Base-by-base conservation (phyloP, 345 rosid genomes). In the Eucalyptus regnans region DNA sequence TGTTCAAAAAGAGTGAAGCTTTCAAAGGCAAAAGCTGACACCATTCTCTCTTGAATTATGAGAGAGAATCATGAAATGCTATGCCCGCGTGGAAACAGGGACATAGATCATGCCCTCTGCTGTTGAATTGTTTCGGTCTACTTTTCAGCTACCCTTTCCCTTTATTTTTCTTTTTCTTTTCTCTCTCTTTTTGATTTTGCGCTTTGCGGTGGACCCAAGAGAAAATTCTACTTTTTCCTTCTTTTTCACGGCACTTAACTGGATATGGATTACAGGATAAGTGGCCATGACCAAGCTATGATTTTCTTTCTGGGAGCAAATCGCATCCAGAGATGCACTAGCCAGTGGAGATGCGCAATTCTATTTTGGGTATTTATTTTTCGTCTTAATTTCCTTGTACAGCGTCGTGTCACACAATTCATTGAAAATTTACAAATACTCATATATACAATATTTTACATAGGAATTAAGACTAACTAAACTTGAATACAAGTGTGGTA, bases 21-120 rank as follows among this genome's bases (percentile, higher is more conserved):
- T 81, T 88, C 85, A 22, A 88, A 83, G 89, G 80, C 89, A 88
- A 88, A 88, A 88, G 89, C 89, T 88, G 89, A 58, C 89, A 88
- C 41, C 58, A 23, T 52, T 71, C 64, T 81, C 37, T 49, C 68
- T 83, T 64, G 84, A 76, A 76, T 76, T 76, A 76, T 76, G 84
- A 76, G 84, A 41, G 83, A 37, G 84, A 76, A 76, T 76, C 84
- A 76, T 76, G 84, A 76, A 76, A 76, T 76, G 84, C 84, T 76
- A 76, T 76, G 48, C 84, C 84, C 85, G 89, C 84, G 62, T 88
- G 84, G 89, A 88, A 54, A 48, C 62, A 76, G 89, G 85, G 50
- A 76, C 33, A 49, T 79, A 79, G 49, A 87, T 58, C 37, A 41
- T 41, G 84, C 84, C 84, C 81, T 33, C 48, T 22, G 84, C 27